Base-by-base conservation (phyloP, 78 protist genomes). In the Dictyostelium citrinum region DNA sequence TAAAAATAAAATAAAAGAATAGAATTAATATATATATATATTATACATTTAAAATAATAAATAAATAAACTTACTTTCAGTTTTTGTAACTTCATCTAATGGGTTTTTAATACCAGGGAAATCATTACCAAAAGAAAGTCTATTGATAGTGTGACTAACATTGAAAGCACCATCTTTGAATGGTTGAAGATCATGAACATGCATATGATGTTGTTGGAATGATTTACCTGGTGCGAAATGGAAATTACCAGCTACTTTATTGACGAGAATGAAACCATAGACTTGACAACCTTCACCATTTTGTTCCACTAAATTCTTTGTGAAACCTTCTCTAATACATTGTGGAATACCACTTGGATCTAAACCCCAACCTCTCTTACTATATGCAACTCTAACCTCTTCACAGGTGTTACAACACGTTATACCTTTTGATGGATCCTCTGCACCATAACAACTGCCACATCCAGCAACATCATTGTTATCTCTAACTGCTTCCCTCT, bases 401-500 rank as follows among this genome's bases (percentile, higher is more conserved):
- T 96, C 98, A 67, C 99, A 98, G 14, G 98, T 97, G 61, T 97
- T 97, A 91, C 99, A 98, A 84, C 99, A 98, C 20, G 55, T 22
- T 9, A 71, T 85, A 16, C 68, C 58, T 17, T 46, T 46, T 22
- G 91, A 12, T 61, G 93, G 93, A 14, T 78, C 77, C 16, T 94
- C 98, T 2, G 98, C 98, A 16, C 99, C 99, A 49, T 95, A 96
- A 90, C 99, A 98, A 45, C 92, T 58, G 2, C 98, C 98, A 78
- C 99, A 97, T 11, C 60, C 82, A 3, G 0, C n/a, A 61, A 41
- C 55, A 37, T 85, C 60, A 27, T 74, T 60, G 14, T 81, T 70
- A 70, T 70, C 45, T 6, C 6, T 70, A 7, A 16, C 46, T 6
- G 24, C 0, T 75, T 72, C 49, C 29, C 61, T 49, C 11, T 70